A percentile compares a stretch with the other conserved stretches of the same genome.
Conservation (phyloP, 208 protist genomes). For the Lotmaria passim region DNA sequence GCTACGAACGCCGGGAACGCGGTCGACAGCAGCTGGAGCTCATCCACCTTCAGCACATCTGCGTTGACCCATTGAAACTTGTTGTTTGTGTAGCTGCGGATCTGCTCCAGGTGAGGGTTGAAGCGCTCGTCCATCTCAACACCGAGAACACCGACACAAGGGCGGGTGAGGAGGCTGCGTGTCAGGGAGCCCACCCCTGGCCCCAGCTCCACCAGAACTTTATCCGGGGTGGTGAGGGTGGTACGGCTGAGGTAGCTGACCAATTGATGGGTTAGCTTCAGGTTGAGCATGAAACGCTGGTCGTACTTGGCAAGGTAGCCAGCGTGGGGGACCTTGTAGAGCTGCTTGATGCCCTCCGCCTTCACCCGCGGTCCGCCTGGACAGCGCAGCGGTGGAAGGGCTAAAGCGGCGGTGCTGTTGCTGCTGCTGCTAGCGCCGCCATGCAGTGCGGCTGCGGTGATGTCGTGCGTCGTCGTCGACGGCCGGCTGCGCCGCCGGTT, state of each 20-base stretch:
- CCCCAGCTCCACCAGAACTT: conserved; percentile 86
- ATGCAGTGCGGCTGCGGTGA: conserved; percentile 16
- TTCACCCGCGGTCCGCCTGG: conserved; percentile 85
- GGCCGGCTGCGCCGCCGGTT: conserved; percentile 16
- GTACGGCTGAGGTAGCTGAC: conserved; percentile 68
- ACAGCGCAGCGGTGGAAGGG: conserved; percentile 74
- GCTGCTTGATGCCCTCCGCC: conserved; percentile 79
- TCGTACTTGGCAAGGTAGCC: conserved; percentile 89
- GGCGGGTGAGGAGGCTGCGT: conserved; percentile 84
- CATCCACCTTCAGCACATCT: conserved; percentile 79
- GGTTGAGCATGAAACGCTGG: conserved; percentile 86
- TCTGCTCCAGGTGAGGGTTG: conserved; percentile 85
- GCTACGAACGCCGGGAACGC: conserved; percentile 68
- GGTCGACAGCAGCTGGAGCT: conserved; percentile 62
- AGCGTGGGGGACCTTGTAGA: conserved; percentile 87
- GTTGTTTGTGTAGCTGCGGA: conserved; percentile 71
- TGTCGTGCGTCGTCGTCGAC: conserved; percentile 31
- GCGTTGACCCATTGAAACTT: conserved; percentile 91
- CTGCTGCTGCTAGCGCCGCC: neutral
- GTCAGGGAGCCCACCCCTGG: conserved; percentile 84
- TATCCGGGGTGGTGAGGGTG: conserved; percentile 71
- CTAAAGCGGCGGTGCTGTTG: conserved; percentile 5
- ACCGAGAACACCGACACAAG: conserved; percentile 79
- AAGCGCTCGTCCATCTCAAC: conserved; percentile 84
- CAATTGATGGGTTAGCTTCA: conserved; percentile 89